phyloP scores from a whole-genome alignment of 106 monocot species.

The Dioscorea dumetorum region DNA sequence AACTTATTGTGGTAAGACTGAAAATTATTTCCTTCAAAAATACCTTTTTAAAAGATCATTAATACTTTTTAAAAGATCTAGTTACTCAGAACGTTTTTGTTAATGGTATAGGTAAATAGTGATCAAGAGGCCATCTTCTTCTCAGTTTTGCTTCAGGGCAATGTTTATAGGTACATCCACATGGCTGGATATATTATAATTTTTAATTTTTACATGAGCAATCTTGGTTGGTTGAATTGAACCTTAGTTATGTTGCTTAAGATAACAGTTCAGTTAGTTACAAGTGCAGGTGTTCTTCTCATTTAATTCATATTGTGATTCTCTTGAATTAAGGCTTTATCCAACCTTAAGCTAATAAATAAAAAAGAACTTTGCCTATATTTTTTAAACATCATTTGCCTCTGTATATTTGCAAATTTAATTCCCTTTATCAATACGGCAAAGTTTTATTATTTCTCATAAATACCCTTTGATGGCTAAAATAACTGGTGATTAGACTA shows the following conservation, averaged over 20 bases:
- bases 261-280: neutral
- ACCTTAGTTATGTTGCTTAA: neutral
- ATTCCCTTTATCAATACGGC: neutral
- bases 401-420: neutral
- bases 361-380: neutral
- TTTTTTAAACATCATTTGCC: neutral
- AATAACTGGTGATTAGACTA: neutral
- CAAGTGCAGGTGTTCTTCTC: neutral
- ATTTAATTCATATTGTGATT: neutral
- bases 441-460: neutral
- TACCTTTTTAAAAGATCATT: too few species aligned
- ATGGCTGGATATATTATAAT: neutral
- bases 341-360: too few species aligned
- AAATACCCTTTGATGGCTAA: neutral
- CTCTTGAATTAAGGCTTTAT: neutral
- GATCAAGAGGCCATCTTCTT: constrained; percentile 65
- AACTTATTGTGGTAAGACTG: constrained; percentile 48
- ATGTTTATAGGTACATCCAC: constrained; percentile 47
- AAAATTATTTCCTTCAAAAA: neutral
- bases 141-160: constrained; percentile 34
- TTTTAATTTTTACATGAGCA: neutral
- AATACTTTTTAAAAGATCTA: neutral
- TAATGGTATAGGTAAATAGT: constrained; percentile 43
- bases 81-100: neutral
- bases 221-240: neutral